Evolutionary conservation across 23 red algal species (phyloP).

Genomic region (Agarophyton chilense): DNA sequence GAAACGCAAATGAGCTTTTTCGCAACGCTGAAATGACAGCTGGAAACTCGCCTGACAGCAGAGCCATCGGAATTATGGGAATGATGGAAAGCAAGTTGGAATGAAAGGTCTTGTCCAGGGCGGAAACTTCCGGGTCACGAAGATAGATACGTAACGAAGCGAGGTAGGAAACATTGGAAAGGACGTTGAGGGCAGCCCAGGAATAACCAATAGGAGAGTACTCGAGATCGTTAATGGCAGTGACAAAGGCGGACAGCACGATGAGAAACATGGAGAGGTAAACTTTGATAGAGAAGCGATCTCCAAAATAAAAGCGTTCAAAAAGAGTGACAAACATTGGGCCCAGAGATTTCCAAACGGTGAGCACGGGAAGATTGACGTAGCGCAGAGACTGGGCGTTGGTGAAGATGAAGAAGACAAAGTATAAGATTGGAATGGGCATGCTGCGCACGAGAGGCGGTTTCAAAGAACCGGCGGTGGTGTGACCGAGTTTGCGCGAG

Average conservation of each 20-base stretch:
- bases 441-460: constrained; percentile 58
- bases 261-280: constrained; percentile 80
- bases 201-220: constrained; percentile 85
- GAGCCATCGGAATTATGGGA: constrained; percentile 73
- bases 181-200: constrained; percentile 86
- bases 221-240: constrained; percentile 77
- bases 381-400: constrained; percentile 83
- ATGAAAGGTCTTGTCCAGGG: constrained; percentile 77
- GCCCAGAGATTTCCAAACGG: constrained; percentile 79
- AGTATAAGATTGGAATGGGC: constrained; percentile 82
- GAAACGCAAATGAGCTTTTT: constrained; percentile 27
- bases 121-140: constrained; percentile 57
- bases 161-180: constrained; percentile 90
- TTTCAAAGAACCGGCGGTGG: constrained; percentile 14
- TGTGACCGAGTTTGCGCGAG: constrained; percentile 23
- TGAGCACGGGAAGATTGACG: constrained; percentile 85
- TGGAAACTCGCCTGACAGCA: constrained; percentile 74
- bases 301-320: constrained; percentile 71
- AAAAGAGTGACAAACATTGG: constrained; percentile 86
- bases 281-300: constrained; percentile 62
- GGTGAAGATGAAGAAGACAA: constrained; percentile 91
- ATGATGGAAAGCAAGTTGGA: constrained; percentile 82
- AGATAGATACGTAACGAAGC: constrained; percentile 72
- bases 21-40: constrained; percentile 18
- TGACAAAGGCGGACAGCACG: constrained; percentile 76